Conservation (phyloP, 2,329 filamentous ascomycete species). For the Colletotrichum scovillei region DNA sequence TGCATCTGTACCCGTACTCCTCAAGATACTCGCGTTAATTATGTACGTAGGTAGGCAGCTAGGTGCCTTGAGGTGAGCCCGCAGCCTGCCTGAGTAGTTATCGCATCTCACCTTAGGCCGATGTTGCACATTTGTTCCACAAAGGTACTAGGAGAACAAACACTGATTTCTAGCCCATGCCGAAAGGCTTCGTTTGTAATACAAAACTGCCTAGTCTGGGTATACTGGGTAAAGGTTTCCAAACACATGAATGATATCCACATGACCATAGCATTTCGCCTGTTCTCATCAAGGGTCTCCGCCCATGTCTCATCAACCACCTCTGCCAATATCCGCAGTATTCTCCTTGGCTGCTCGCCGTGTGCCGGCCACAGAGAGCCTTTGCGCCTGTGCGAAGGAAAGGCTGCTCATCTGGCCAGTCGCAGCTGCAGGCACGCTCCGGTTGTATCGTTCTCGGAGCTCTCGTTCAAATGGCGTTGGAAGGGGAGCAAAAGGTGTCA, state of each 20-base stretch:
- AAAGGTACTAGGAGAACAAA: neutral
- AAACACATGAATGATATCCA: neutral
- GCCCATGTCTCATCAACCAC: neutral
- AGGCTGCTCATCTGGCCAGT: conserved; percentile 18
- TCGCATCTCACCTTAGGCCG: neutral
- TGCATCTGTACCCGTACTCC: too few relatives aligned
- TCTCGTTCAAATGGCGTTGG: conserved; percentile 55
- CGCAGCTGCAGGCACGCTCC: conserved; percentile 12
- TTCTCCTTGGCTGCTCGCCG: neutral
- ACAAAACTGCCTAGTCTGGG: neutral
- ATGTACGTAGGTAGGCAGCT: too few relatives aligned
- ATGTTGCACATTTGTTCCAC: neutral
- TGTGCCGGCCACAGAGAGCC: conserved; percentile 10
- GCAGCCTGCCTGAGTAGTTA: too few relatives aligned
- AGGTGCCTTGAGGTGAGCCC: too few relatives aligned
- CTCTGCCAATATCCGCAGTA: neutral
- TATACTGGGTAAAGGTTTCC: conserved; percentile 3
- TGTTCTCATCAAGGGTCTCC: neutral
- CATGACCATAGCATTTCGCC: neutral
- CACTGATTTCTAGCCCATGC: neutral
- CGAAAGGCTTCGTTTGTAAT: neutral
- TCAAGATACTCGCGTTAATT: too few relatives aligned
- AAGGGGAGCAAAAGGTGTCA: conserved; percentile 55
- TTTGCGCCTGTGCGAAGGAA: conserved; percentile 27
- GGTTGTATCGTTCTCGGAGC: conserved; percentile 40